Percentiles rank a stretch among this genome's conserved stretches.
Evolutionary conservation across 495 filamentous ascomycete species (phyloP).

Genomic region (Tuber brumale): DNA sequence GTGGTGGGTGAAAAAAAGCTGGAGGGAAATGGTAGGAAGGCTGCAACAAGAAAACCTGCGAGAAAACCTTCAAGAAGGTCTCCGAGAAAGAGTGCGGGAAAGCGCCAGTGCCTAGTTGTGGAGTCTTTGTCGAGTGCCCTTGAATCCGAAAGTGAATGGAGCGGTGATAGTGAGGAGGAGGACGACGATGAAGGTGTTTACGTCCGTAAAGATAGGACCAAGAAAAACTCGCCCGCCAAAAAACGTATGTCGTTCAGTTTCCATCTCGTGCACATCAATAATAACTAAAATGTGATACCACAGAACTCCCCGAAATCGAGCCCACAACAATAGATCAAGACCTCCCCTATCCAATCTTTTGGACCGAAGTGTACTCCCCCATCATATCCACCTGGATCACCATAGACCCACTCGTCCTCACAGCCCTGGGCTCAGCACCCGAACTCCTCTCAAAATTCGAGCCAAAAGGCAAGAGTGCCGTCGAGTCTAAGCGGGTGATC

Average conservation of each 20-base stretch:
- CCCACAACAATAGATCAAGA: constrained; percentile 54
- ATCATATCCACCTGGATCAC: constrained; percentile 68
- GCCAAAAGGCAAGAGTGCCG: constrained; percentile 70
- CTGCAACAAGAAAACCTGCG: background rate
- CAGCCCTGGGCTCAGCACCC: constrained; percentile 58
- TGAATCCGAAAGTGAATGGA: constrained; percentile 14
- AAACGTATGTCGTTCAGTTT: constrained; percentile 17
- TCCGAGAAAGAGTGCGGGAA: background rate
- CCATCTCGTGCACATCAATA: constrained; percentile 17
- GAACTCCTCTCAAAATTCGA: constrained; percentile 73
- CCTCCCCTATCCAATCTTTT: constrained; percentile 79
- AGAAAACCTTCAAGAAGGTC: background rate
- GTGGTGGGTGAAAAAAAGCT: background rate
- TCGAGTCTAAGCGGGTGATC: constrained; percentile 81
- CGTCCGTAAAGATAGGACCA: background rate
- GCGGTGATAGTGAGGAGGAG: background rate
- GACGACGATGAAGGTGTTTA: constrained; percentile 13
- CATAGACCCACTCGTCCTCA: constrained; percentile 66
- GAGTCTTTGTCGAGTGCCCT: background rate
- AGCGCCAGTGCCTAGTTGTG: background rate
- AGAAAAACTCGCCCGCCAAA: constrained; percentile 35
- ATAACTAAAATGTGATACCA: constrained; percentile 23
- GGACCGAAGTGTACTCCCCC: constrained; percentile 82
- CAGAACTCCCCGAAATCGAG: constrained; percentile 16
- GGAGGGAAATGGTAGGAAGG: background rate